A percentile compares a stretch with the other conserved stretches of the same genome.
Conservation (phyloP, 2,329 filamentous ascomycete species). For the Sordariomycetes sp. region DNA sequence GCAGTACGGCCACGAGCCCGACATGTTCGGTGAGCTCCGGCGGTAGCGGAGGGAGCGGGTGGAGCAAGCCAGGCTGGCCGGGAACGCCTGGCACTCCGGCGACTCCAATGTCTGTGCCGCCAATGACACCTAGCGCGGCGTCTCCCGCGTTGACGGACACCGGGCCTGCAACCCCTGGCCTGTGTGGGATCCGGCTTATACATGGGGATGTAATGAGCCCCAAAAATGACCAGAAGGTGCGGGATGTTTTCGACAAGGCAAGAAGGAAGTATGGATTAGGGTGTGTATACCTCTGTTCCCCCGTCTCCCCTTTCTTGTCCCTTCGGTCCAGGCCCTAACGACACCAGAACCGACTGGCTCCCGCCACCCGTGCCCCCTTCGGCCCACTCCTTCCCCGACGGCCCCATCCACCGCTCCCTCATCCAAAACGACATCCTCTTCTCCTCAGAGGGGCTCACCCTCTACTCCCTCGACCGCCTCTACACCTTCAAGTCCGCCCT, state of each 20-base stretch:
- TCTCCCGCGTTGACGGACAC: slow-evolving; percentile 22
- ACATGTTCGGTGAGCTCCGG: neutral
- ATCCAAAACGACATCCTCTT: slow-evolving; percentile 52
- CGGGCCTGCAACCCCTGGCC: slow-evolving; percentile 20
- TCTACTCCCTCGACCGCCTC: slow-evolving; percentile 49
- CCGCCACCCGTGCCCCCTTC: slow-evolving; percentile 30
- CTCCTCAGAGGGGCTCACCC: slow-evolving; percentile 45
- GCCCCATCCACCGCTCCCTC: slow-evolving; percentile 45
- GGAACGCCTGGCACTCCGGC: slow-evolving; percentile 20
- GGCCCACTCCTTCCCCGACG: slow-evolving; percentile 32
- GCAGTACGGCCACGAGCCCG: slow-evolving; percentile 6
- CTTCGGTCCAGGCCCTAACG: neutral
- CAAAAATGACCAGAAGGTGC: slow-evolving; percentile 36
- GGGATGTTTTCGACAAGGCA: slow-evolving; percentile 38
- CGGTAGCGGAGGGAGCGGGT: neutral
- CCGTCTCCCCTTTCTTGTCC: neutral
- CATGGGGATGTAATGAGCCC: slow-evolving; percentile 32
- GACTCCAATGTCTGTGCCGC: slow-evolving; percentile 27
- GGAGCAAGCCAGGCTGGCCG: slow-evolving; percentile 4
- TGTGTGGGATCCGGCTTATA: slow-evolving; percentile 39
- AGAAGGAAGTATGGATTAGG: slow-evolving; percentile 27
- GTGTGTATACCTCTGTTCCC: slow-evolving; percentile 5
- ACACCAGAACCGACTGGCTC: slow-evolving; percentile 28
- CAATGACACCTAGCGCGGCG: slow-evolving; percentile 36
- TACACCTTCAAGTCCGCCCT: slow-evolving; percentile 56